A percentile compares a stretch with the other conserved stretches of the same genome.
Conservation (phyloP, 495 filamentous ascomycete genomes). For the Hyaloscypha hepaticicola region DNA sequence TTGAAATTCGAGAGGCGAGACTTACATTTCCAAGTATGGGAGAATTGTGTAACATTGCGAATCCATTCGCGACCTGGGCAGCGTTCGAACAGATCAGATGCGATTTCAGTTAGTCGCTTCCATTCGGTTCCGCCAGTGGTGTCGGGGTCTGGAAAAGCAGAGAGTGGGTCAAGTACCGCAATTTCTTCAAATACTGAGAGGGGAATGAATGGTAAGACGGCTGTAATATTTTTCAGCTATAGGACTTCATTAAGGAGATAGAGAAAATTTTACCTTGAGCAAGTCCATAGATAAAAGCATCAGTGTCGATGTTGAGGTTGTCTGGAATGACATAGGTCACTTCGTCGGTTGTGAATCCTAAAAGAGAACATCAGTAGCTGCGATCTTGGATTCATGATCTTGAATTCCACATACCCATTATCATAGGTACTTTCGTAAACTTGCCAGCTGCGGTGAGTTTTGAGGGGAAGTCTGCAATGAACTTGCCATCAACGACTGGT, state of each 20-base stretch:
- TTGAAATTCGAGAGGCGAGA: not conserved
- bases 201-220: not conserved
- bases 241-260: not conserved
- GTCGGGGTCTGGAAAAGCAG: not conserved
- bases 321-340: not conserved
- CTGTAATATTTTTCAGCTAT: not conserved
- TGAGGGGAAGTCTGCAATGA: conserved; percentile 6
- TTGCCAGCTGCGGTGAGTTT: not conserved
- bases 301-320: not conserved
- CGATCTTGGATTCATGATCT: not conserved
- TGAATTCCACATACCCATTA: not conserved
- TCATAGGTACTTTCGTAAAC: conserved; percentile 12
- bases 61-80: conserved; percentile 13
- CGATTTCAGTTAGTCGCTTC: conserved; percentile 7
- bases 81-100: conserved; percentile 8
- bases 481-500: conserved; percentile 10
- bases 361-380: not conserved
- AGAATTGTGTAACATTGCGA: not conserved
- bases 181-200: not conserved
- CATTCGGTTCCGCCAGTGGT: not conserved
- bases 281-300: not conserved
- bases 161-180: not conserved
- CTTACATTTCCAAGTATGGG: conserved; percentile 6
- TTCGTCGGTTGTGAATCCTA: conserved; percentile 12
- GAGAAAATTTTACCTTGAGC: not conserved